Evolutionary conservation across 257 asterid genomes (phyloP).

Genomic region (Solanum sitiens): DNA sequence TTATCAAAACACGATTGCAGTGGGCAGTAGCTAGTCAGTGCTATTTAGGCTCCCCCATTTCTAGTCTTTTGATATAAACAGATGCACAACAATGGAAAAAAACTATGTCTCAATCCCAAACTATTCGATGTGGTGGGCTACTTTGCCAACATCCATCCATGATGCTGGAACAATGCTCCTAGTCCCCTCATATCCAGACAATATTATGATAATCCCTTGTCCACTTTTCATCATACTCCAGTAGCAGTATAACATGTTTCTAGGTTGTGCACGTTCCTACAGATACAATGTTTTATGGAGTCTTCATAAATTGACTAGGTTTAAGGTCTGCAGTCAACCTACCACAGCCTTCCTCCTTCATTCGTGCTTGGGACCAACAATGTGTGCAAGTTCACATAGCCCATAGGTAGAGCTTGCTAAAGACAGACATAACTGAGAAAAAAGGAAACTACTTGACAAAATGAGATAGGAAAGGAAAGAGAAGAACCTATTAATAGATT

Average conservation of each 20-base stretch:
- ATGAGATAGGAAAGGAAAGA: background rate
- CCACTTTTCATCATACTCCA: background rate
- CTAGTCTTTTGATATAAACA: background rate
- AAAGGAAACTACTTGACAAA: background rate
- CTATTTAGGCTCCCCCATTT: background rate
- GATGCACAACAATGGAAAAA: background rate
- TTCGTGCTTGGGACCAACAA: background rate
- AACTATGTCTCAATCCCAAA: background rate
- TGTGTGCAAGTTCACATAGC: background rate
- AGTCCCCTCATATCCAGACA: background rate
- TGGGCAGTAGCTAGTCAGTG: background rate
- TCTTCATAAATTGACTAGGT: background rate
- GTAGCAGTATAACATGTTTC: background rate
- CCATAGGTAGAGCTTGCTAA: background rate
- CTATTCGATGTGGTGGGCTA: background rate
- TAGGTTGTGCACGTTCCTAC: background rate
- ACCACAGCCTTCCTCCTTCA: background rate
- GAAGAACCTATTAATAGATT: background rate
- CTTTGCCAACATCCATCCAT: background rate
- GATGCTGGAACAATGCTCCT: background rate
- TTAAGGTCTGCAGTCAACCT: background rate
- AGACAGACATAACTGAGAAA: background rate
- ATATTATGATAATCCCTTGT: background rate
- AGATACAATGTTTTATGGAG: background rate
- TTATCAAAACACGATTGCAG: background rate